phyloP scores from a whole-genome alignment of 1,139 yeast genomes.

The Blastobotrys malaysiensis region DNA sequence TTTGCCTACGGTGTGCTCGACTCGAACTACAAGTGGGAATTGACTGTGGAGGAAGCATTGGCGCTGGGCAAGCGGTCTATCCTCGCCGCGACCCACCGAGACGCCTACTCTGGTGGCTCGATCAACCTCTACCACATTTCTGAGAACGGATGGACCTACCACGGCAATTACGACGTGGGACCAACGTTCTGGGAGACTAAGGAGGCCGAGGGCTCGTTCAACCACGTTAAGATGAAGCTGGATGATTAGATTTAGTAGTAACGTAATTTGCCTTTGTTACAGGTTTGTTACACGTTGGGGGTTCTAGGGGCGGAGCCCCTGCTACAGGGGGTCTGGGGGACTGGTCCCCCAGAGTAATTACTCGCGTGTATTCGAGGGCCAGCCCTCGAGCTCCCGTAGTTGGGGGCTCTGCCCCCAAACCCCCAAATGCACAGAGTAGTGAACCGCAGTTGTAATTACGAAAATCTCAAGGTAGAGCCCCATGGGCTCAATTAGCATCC shows the following conservation, averaged over 20 bases:
- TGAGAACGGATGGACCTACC: conserved; percentile 90
- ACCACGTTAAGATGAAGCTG: conserved; percentile 23
- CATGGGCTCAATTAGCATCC: too few relatives aligned
- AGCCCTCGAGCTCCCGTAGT: neutral
- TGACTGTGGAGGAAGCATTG: conserved; percentile 86
- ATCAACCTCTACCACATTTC: conserved; percentile 89
- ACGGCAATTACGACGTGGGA: conserved; percentile 93
- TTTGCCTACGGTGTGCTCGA: conserved; percentile 99
- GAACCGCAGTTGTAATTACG: too few relatives aligned
- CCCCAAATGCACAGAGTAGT: too few relatives aligned
- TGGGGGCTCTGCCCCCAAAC: neutral
- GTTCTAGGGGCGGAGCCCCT: too few relatives aligned
- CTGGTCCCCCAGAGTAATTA: too few relatives aligned
- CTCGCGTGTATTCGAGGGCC: too few relatives aligned
- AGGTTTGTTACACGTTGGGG: too few relatives aligned
- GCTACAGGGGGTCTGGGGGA: too few relatives aligned
- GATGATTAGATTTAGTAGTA: neutral
- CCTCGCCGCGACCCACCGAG: conserved; percentile 97
- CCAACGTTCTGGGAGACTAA: conserved; percentile 89
- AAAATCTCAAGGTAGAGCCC: too few relatives aligned
- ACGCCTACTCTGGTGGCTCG: conserved; percentile 97
- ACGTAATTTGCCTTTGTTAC: too few relatives aligned
- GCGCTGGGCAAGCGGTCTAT: conserved; percentile 93
- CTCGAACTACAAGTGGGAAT: conserved; percentile 84
- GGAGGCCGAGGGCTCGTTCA: conserved; percentile 82